These are phyloP conservation scores for Raffaelea deltoideospora DNA, from an alignment of 2,329 filamentous ascomycete species.

Conservation along the genomic window DNA sequence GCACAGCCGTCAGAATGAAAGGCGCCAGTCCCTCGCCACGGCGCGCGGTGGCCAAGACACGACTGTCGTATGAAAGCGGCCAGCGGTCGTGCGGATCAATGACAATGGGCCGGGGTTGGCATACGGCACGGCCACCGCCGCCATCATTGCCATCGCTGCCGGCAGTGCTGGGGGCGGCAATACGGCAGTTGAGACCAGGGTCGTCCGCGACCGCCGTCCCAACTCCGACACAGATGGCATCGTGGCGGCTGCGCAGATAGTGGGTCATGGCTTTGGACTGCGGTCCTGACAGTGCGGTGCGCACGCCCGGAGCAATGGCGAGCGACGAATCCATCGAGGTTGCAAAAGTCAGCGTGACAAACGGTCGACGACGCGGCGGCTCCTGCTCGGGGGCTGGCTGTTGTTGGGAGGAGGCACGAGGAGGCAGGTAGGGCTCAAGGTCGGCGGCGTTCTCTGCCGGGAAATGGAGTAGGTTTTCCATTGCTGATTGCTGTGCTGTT, in stretches of 20 bases:
- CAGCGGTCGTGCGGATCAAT: slow-evolving; percentile 69
- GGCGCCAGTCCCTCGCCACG: slow-evolving; percentile 56
- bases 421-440: slow-evolving; percentile 12
- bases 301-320: slow-evolving; percentile 61
- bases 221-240: slow-evolving; percentile 73
- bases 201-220: slow-evolving; percentile 76
- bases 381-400: background rate
- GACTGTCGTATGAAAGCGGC: slow-evolving; percentile 42
- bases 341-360: slow-evolving; percentile 77
- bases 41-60: slow-evolving; percentile 49
- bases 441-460: slow-evolving; percentile 10
- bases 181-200: slow-evolving; percentile 70
- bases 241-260: slow-evolving; percentile 66
- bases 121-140: too few species aligned
- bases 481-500: background rate
- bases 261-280: slow-evolving; percentile 88
- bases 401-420: background rate
- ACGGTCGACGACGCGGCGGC: slow-evolving; percentile 17
- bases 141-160: slow-evolving; percentile 12
- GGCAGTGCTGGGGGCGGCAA: too few species aligned
- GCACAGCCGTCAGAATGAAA: slow-evolving; percentile 46
- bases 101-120: slow-evolving; percentile 73
- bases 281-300: slow-evolving; percentile 69
- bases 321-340: slow-evolving; percentile 75
- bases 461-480: slow-evolving; percentile 11